Evolutionary conservation across 2,329 filamentous ascomycete species (phyloP).

Genomic region (Colletotrichum sp.): DNA sequence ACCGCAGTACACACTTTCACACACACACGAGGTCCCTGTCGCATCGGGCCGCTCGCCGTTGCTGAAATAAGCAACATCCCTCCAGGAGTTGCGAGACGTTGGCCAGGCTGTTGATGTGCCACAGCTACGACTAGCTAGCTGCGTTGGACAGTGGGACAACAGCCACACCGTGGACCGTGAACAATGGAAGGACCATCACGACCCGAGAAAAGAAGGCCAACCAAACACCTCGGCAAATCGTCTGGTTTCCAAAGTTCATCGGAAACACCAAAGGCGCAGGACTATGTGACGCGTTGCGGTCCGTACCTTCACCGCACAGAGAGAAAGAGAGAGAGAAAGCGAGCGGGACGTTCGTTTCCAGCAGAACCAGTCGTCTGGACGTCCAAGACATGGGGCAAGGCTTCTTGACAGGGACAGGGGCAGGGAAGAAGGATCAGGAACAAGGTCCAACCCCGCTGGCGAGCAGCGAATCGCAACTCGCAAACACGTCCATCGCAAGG

Average conservation of each 20-base stretch:
- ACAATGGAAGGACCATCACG: background rate
- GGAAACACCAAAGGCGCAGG: background rate
- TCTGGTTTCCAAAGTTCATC: background rate
- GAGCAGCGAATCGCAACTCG: constrained; percentile 15
- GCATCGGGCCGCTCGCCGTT: background rate
- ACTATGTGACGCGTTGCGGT: background rate
- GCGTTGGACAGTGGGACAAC: background rate
- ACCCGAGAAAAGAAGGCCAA: background rate
- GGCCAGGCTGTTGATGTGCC: background rate
- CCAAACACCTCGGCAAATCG: background rate
- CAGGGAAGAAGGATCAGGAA: background rate
- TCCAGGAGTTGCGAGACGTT: background rate
- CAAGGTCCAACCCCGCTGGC: background rate
- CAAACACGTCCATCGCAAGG: background rate
- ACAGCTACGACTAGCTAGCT: background rate
- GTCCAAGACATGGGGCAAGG: background rate
- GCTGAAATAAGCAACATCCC: background rate
- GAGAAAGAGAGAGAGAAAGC: background rate
- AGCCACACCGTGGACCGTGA: background rate
- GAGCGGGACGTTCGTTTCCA: background rate
- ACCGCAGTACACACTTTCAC: background rate
- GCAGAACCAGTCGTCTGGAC: background rate
- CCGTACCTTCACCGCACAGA: background rate
- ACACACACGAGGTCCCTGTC: background rate
- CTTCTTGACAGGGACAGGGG: background rate